Evolutionary conservation across 2,329 filamentous ascomycete genomes (phyloP).

Genomic region (Scytalidium sp.): DNA sequence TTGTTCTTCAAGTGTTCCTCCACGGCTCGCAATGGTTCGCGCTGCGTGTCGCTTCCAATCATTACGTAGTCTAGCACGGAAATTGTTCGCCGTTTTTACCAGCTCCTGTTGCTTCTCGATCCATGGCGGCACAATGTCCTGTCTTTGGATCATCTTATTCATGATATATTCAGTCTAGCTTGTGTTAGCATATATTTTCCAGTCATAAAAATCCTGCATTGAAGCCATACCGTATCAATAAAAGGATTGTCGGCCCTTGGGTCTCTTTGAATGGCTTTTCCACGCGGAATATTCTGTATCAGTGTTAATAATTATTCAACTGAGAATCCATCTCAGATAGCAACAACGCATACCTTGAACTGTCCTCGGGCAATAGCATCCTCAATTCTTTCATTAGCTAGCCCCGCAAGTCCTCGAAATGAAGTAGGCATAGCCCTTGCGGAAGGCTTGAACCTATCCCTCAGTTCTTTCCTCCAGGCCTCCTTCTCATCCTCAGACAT

Average conservation of each 20-base stretch:
- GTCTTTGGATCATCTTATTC: conserved; percentile 97
- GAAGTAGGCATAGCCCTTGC: conserved; percentile 73
- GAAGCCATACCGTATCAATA: conserved; percentile 63
- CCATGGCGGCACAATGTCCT: conserved; percentile 95
- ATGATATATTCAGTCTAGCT: conserved; percentile 82
- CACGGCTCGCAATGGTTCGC: conserved; percentile 71
- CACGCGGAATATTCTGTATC: conserved; percentile 70
- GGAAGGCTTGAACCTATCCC: conserved; percentile 74
- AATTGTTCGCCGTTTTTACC: conserved; percentile 62
- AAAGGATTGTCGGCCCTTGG: conserved; percentile 82
- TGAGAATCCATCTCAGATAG: neutral
- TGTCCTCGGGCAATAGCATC: conserved; percentile 89
- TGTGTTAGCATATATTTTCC: neutral
- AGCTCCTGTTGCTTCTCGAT: conserved; percentile 98
- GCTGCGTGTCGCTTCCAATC: conserved; percentile 87
- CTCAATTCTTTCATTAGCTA: conserved; percentile 91
- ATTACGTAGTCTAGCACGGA: conserved; percentile 69
- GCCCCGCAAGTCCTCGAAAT: conserved; percentile 71
- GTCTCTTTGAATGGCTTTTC: conserved; percentile 78
- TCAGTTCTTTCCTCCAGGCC: conserved; percentile 68
- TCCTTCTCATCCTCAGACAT: conserved; percentile 72
- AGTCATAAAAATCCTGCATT: neutral
- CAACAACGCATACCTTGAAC: conserved; percentile 56
- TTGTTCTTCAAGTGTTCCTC: conserved; percentile 72
- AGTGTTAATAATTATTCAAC: conserved; percentile 1